These are phyloP conservation scores for Trypanosoma caninum DNA, from an alignment of 208 protist species.

Conservation along the genomic window DNA sequence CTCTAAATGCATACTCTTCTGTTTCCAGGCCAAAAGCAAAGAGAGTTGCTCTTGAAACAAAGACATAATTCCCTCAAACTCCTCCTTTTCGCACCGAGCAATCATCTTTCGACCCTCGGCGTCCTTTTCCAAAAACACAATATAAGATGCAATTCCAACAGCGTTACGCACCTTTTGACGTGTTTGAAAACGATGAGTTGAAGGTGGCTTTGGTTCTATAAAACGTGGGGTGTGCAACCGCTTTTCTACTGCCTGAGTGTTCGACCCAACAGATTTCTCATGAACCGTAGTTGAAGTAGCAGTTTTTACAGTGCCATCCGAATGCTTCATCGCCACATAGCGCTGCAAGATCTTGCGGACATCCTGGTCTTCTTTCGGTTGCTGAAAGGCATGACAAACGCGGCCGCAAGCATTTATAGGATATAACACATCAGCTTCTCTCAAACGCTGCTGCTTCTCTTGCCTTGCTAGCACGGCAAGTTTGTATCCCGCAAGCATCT, in stretches of 20 bases:
- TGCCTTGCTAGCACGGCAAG: slow-evolving; percentile 36
- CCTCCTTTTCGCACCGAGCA: slow-evolving; percentile 29
- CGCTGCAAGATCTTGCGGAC: slow-evolving; percentile 44
- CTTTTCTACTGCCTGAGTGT: neutral
- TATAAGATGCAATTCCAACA: slow-evolving; percentile 57
- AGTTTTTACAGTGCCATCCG: neutral
- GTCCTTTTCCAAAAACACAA: slow-evolving; percentile 57
- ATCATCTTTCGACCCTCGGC: slow-evolving; percentile 31
- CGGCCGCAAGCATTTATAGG: neutral
- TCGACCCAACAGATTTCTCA: neutral
- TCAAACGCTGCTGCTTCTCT: slow-evolving; percentile 34
- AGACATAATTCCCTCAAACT: slow-evolving; percentile 30
- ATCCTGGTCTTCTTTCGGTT: slow-evolving; percentile 25
- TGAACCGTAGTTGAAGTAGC: neutral
- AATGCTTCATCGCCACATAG: slow-evolving; percentile 41
- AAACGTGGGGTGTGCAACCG: neutral
- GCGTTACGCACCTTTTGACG: slow-evolving; percentile 39
- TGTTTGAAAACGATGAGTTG: neutral
- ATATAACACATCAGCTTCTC: slow-evolving; percentile 21
- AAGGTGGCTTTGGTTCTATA: neutral
- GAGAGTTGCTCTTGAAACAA: slow-evolving; percentile 37
- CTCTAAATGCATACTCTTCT: slow-evolving; percentile 73
- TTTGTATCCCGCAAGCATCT: slow-evolving; percentile 27
- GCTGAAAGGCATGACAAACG: neutral
- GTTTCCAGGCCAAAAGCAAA: slow-evolving; percentile 49